Evolutionary conservation across 768 basidiomycete genomes (phyloP).

Genomic region (Russula brevipes): DNA sequence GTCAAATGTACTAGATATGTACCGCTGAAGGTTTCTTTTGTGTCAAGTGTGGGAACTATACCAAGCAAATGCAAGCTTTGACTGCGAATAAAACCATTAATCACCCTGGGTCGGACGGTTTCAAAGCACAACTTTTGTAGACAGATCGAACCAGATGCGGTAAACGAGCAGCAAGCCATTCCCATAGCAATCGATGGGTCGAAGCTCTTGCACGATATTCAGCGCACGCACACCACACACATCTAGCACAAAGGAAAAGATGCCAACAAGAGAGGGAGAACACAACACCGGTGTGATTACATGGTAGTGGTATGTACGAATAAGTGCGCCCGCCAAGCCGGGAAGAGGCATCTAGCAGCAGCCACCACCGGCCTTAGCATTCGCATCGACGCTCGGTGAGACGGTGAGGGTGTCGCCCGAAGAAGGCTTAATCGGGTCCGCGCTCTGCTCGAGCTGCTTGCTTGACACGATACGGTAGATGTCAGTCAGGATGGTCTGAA

Average conservation of each 20-base stretch:
- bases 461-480: slow-evolving; percentile 97
- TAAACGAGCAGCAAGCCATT: neutral
- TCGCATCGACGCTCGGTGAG: slow-evolving; percentile 63
- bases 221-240: slow-evolving; percentile 2
- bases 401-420: slow-evolving; percentile 83
- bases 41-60: slow-evolving; percentile 10
- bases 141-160: neutral
- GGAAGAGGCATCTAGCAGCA: slow-evolving; percentile 48
- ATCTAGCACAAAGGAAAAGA: slow-evolving; percentile 6
- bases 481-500: slow-evolving; percentile 94
- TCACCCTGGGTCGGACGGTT: neutral
- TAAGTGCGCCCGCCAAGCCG: slow-evolving; percentile 5
- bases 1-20: slow-evolving; percentile 11
- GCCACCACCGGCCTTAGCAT: slow-evolving; percentile 49
- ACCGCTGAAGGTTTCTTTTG: neutral
- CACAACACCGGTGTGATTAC: slow-evolving; percentile 21
- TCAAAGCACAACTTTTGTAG: neutral
- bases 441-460: slow-evolving; percentile 85
- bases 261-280: slow-evolving; percentile 6
- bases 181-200: neutral
- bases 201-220: neutral
- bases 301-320: slow-evolving; percentile 21
- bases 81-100: neutral
- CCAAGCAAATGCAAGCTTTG: slow-evolving; percentile 1
- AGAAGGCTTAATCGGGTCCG: slow-evolving; percentile 73